Percentiles rank a stretch among this genome's conserved stretches.
These are phyloP conservation scores for Monosporozyma servazzii DNA, from an alignment of 805 yeast genomes.

Conservation along the genomic window DNA sequence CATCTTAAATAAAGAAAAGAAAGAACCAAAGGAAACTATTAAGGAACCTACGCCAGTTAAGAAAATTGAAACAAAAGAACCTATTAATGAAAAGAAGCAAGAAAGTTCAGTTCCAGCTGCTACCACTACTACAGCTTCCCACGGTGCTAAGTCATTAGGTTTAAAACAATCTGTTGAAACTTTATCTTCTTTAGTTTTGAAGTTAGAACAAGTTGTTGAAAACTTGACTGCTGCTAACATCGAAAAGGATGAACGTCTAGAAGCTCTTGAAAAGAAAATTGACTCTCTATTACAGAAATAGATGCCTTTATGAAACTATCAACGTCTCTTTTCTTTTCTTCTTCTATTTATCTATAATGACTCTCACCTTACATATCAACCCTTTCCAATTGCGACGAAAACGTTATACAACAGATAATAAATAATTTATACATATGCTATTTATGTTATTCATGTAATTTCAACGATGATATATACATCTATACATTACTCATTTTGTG, in stretches of 20 bases:
- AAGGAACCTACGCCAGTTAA: constrained; percentile 4
- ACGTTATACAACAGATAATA: neutral
- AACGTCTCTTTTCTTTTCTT: neutral
- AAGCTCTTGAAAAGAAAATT: constrained; percentile 50
- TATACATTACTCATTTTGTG: no score
- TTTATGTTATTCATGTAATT: neutral
- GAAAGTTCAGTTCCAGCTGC: constrained; percentile 5
- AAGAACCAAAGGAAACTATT: constrained; percentile 15
- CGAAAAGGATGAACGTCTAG: constrained; percentile 59
- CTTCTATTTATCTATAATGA: neutral
- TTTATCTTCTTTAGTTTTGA: constrained; percentile 46
- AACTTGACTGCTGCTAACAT: constrained; percentile 43
- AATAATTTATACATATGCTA: neutral
- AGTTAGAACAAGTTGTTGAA: constrained; percentile 47
- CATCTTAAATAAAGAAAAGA: constrained; percentile 6
- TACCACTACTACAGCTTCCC: constrained; percentile 8
- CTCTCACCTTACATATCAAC: neutral
- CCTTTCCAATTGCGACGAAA: neutral
- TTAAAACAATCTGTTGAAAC: constrained; percentile 65
- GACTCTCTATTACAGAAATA: constrained; percentile 36
- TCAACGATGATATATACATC: neutral
- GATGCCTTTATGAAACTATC: constrained; percentile 18
- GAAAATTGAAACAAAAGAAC: constrained; percentile 9
- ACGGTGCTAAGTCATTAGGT: constrained; percentile 43
- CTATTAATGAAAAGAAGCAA: constrained; percentile 5